Base-by-base conservation (phyloP, 257 asterid genomes). In the Petunia secreta region DNA sequence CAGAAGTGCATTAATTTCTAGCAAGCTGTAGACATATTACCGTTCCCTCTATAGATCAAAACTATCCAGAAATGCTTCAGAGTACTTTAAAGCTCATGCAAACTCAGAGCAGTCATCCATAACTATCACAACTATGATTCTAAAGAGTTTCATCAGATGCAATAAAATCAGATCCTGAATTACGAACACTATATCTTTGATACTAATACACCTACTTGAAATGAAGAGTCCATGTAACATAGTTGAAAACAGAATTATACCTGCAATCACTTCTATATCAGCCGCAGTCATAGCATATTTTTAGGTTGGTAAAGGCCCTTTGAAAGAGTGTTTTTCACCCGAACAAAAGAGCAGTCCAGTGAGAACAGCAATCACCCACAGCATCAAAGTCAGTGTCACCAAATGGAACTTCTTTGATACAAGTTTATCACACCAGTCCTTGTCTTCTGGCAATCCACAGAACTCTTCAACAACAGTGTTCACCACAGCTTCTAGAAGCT, bases 251-350 rank as follows among this genome's bases (percentile, higher is more conserved):
- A 64, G 76, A 79, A 55, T 75, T 52, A 69, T 59, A 76, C 57
- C 53, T 5, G 34, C 62, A 46, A 14, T 14, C 58, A 81, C 69
- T 38, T 71, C 43, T 40, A 10, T 39, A 50, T 80, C 71, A 44
- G 41, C 75, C 58, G 37, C 74, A 8, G 69, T 36, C 75, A 34
- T 16, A 34, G 55, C 81, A 71, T 69, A 64, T 46, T 38, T 40
- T 87, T 84, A 92, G 63, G 94, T 91, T 71, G 97, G 97, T 64
- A 85, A 54, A 55, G 84, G 80, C 77, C 89, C 83, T 39, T 38
- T 1, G 44, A 79, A 82, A 62, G 81, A 50, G 75, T 13, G 34
- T 41, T 5, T 44, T 43, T 75, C 82, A 55, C 84, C 85, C 13
- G 40, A 84, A 65, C 54, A 58, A 75, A 78, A 40, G 80, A 77